These are phyloP conservation scores for Populus deltoides DNA, from an alignment of 345 rosid genomes.

Conservation along the genomic window DNA sequence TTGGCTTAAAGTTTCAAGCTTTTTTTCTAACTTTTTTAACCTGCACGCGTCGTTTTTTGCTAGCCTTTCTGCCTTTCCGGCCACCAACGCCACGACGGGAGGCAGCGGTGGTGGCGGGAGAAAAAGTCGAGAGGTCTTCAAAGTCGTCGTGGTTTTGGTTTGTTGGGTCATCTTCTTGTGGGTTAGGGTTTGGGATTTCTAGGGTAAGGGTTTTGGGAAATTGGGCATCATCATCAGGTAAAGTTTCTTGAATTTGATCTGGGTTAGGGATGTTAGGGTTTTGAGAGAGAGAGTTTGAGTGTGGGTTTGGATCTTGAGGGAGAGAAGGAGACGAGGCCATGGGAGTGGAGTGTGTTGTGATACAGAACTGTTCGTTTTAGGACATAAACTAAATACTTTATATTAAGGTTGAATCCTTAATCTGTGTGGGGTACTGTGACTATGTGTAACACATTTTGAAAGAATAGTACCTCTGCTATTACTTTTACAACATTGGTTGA, in stretches of 20 bases:
- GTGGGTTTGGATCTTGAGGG: not conserved
- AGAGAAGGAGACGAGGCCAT: not conserved
- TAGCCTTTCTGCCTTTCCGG: constrained; percentile 6
- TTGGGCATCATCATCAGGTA: constrained; percentile 1
- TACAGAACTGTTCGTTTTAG: not conserved
- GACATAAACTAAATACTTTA: not conserved
- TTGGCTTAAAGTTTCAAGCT: constrained; percentile 44
- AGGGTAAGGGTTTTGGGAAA: constrained; percentile 14
- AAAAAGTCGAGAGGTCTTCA: constrained; percentile 5
- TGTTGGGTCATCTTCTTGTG: constrained; percentile 9
- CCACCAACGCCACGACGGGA: constrained; percentile 17
- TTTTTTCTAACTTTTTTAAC: constrained; percentile 48
- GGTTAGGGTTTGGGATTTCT: constrained; percentile 11
- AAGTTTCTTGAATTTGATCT: not conserved
- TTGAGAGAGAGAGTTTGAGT: not conserved
- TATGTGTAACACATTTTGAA: too few species aligned
- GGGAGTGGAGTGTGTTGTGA: not conserved
- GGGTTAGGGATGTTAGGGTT: not conserved
- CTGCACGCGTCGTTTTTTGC: constrained; percentile 4
- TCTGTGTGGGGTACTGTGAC: too few species aligned
- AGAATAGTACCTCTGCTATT: too few species aligned
- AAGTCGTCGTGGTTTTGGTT: constrained; percentile 12
- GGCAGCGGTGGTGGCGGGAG: not conserved
- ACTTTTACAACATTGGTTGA: too few species aligned
- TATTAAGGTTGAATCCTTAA: not conserved